phyloP scores from a whole-genome alignment of 441 rosid genomes.

The Euphorbia celastroides region DNA sequence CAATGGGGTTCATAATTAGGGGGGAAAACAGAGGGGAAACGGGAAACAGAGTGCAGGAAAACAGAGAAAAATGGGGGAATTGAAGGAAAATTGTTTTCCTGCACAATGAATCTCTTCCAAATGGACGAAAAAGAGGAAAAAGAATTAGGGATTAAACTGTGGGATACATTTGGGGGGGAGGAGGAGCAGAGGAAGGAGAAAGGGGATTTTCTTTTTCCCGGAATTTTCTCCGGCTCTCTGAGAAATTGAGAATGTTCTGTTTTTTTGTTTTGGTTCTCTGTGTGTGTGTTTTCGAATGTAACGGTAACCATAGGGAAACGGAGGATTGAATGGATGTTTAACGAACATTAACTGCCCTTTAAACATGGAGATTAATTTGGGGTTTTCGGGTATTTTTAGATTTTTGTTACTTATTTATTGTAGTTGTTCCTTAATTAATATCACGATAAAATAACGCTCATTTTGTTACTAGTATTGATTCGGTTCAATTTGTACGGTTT shows the following conservation, averaged over 20 bases:
- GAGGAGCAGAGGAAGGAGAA: constrained; percentile 15
- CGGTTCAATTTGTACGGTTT: no score
- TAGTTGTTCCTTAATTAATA: background rate
- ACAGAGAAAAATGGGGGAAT: background rate
- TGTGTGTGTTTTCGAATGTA: background rate
- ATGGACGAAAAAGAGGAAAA: background rate
- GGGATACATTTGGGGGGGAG: background rate
- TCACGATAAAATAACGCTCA: no score
- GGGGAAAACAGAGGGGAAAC: background rate
- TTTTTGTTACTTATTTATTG: constrained; percentile 3
- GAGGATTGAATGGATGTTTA: background rate
- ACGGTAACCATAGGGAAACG: constrained; percentile 20
- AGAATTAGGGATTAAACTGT: background rate
- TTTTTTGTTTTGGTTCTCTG: background rate
- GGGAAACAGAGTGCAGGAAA: constrained; percentile 19
- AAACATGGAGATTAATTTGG: constrained; percentile 10
- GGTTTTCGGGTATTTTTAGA: constrained; percentile 5
- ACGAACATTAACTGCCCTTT: constrained; percentile 16
- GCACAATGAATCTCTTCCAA: constrained; percentile 2
- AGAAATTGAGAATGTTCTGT: background rate
- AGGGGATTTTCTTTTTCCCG: constrained; percentile 11
- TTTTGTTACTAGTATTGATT: no score
- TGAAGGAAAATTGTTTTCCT: constrained; percentile 6
- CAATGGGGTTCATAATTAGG: constrained; percentile 37
- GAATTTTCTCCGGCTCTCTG: constrained; percentile 3